Conservation (phyloP, 2,329 filamentous ascomycete genomes). For the Macroventuria anomochaeta region DNA sequence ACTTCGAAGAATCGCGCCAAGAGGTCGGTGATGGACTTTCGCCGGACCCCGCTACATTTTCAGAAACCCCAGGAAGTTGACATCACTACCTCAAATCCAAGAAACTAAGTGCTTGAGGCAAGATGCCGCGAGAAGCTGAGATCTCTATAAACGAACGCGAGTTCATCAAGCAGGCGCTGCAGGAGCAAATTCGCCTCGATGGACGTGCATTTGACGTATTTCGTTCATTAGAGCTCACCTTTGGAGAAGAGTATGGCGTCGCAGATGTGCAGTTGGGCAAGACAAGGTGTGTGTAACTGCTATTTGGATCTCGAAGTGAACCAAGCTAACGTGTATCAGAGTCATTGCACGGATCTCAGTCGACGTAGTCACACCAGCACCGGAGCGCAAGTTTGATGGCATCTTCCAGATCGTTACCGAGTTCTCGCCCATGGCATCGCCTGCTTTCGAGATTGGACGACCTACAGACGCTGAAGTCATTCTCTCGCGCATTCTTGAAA, state of each 20-base stretch:
- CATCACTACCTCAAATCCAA: conserved; percentile 11
- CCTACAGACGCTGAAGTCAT: conserved; percentile 84
- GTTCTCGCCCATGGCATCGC: conserved; percentile 89
- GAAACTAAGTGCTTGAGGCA: conserved; percentile 26
- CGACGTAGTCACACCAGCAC: conserved; percentile 82
- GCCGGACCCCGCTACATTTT: conserved; percentile 39
- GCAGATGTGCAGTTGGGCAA: conserved; percentile 88
- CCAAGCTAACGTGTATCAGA: conserved; percentile 55
- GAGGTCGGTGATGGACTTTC: conserved; percentile 25
- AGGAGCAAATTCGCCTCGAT: conserved; percentile 82
- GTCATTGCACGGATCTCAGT: conserved; percentile 85
- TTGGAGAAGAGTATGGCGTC: conserved; percentile 90
- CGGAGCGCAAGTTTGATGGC: conserved; percentile 92
- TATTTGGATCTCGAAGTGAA: not conserved
- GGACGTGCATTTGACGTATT: conserved; percentile 82
- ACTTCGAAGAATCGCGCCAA: conserved; percentile 21
- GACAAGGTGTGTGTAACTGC: conserved; percentile 68
- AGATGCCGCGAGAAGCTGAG: conserved; percentile 91
- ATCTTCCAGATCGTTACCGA: conserved; percentile 92
- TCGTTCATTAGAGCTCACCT: conserved; percentile 76
- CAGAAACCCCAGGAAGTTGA: conserved; percentile 1
- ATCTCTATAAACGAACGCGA: conserved; percentile 87
- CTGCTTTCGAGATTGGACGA: conserved; percentile 84
- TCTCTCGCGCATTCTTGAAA: conserved; percentile 87
- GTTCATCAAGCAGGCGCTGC: conserved; percentile 83